Percentiles rank a stretch among this genome's conserved stretches.
phyloP scores from a whole-genome alignment of 345 rosid genomes.

The Syzygium aromaticum region DNA sequence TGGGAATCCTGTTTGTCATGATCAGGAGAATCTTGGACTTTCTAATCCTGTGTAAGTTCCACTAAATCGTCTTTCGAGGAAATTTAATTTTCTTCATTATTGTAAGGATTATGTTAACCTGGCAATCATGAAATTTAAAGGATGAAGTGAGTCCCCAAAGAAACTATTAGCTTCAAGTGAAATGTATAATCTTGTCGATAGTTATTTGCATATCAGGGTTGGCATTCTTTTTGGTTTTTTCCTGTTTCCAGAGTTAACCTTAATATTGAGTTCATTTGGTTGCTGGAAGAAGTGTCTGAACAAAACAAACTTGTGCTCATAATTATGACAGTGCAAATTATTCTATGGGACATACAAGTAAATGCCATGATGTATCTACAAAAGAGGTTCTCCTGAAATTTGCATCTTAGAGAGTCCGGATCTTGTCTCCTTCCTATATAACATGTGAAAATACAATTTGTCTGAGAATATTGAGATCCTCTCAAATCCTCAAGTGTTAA shows the following conservation, averaged over 20 bases:
- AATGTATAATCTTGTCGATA: neutral
- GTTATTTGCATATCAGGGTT: neutral
- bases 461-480: neutral
- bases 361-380: neutral
- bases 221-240: neutral
- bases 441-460: neutral
- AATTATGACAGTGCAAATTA: neutral
- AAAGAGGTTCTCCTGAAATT: neutral
- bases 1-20: neutral
- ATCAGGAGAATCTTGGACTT: slow-evolving; percentile 14
- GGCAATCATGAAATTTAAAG: neutral
- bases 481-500: neutral
- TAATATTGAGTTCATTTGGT: neutral
- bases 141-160: neutral
- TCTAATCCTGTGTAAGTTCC: slow-evolving; percentile 44
- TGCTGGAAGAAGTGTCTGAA: neutral
- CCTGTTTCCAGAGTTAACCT: neutral
- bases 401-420: neutral
- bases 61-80: neutral
- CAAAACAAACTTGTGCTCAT: neutral
- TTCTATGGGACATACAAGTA: neutral
- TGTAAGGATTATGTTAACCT: neutral
- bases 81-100: neutral
- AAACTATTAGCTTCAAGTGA: neutral
- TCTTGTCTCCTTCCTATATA: neutral